These are phyloP conservation scores for Saccharomyces jurei DNA, from an alignment of 805 yeast species.

Conservation along the genomic window DNA sequence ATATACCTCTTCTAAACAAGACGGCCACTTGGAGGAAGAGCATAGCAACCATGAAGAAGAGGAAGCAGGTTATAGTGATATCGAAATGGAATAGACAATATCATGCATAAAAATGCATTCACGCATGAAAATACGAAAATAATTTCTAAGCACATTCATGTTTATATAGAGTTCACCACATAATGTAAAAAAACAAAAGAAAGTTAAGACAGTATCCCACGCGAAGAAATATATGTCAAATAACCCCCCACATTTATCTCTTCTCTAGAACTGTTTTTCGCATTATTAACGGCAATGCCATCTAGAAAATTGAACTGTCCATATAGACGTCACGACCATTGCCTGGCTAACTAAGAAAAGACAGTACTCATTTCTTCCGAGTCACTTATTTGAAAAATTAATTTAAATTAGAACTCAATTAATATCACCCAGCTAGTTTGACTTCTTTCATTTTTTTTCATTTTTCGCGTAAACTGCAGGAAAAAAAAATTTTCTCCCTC, in stretches of 20 bases:
- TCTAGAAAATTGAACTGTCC: not conserved
- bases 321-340: not conserved
- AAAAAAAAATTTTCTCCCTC: not conserved
- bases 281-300: not conserved
- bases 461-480: not conserved
- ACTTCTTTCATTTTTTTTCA: not conserved
- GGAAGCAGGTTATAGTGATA: slow-evolving; percentile 34
- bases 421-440: not conserved
- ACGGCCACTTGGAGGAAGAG: slow-evolving; percentile 12
- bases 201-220: not conserved
- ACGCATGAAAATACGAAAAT: not conserved
- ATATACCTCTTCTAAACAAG: slow-evolving; percentile 4
- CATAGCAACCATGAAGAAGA: slow-evolving; percentile 21
- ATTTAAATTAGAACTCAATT: not conserved
- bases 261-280: not conserved
- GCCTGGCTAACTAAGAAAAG: not conserved
- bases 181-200: not conserved
- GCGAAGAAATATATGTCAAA: not conserved
- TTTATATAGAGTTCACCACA: not conserved
- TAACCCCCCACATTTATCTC: not conserved
- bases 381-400: not conserved
- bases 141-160: not conserved
- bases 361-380: not conserved
- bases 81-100: slow-evolving; percentile 27
- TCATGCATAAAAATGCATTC: not conserved